Evolutionary conservation across 2,329 filamentous ascomycete genomes (phyloP).

Genomic region (Gaeumannomyces sp.): DNA sequence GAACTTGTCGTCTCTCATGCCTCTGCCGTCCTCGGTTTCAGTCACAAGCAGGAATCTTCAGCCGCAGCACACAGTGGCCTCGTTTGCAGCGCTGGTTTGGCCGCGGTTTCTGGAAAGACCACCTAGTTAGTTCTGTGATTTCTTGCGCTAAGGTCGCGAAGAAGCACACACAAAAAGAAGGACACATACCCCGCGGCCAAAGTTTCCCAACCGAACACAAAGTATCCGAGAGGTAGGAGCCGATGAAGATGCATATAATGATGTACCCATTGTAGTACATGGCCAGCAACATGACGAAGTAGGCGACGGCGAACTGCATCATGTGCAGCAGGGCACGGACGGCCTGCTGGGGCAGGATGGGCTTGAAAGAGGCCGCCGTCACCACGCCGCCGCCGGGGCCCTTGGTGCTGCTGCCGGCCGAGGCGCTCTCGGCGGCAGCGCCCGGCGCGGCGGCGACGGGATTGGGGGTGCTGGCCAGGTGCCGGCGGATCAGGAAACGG

Average conservation of each 20-base stretch:
- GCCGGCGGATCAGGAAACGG: slow-evolving; percentile 52
- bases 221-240: slow-evolving; percentile 66
- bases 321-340: slow-evolving; percentile 62
- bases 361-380: slow-evolving; percentile 36
- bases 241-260: slow-evolving; percentile 75
- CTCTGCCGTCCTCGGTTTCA: background rate
- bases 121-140: background rate
- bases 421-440: slow-evolving; percentile 16
- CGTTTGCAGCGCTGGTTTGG: slow-evolving; percentile 20
- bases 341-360: slow-evolving; percentile 58
- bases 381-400: background rate
- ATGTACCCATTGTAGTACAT: slow-evolving; percentile 67
- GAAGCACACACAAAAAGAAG: background rate
- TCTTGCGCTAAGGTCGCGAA: background rate
- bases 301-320: slow-evolving; percentile 67
- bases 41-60: slow-evolving; percentile 4
- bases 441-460: slow-evolving; percentile 15
- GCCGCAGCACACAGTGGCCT: slow-evolving; percentile 22
- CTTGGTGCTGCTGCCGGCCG: slow-evolving; percentile 6
- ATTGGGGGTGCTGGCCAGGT: slow-evolving; percentile 21
- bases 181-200: slow-evolving; percentile 24
- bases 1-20: no score
- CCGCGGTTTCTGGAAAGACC: background rate
- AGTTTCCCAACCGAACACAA: slow-evolving; percentile 67
- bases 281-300: slow-evolving; percentile 69